Base-by-base conservation (phyloP, 2,329 filamentous ascomycete species). In the Penicillium aurantiogriseum region DNA sequence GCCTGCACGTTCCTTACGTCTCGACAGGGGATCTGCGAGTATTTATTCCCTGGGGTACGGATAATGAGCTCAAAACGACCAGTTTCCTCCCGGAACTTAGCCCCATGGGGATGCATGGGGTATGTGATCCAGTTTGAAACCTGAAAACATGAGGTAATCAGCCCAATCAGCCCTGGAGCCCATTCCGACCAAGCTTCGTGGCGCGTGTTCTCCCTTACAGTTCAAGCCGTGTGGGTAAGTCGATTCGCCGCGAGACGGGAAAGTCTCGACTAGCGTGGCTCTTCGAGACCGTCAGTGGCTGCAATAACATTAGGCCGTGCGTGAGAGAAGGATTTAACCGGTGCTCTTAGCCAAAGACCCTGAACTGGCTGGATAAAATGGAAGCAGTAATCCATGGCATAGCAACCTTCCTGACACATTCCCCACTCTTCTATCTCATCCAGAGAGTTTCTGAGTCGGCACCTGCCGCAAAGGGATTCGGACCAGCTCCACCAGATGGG, bases 11-110 rank as follows among this genome's bases (percentile, higher is more conserved):
- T 23, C 5, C 29, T 40, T 44, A 13, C 29, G 11, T 33, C 23
- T 31, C 8, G 17, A 46, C 47, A 15, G 44, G 55, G 50, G 50
- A 54, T 54, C 55, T 48, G 36, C 50, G 48, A 48, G 21, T 54
- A 57, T 57, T 57, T 54, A 57, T 57, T 57, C n/a, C 17, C 6
- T n/a, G 9, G 55, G 44, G 10, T 47, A 47, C 50, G 55, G 55
- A 40, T 49, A 54, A 57, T 44, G 21, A 39, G 36, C 36, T 29
- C 21, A 5, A 42, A 35, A 10, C 8, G 8, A 27, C 17, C 19
- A 31, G 19, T 2, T 19, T 44, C n/a, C 42, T 42, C 49, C 36
- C 36, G 54, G 43, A 8, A 54, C 29, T 54, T 54, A 54, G 36
- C 55, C 44, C 44, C 55, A 54, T 49, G 50, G 50, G 49, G 49